These are phyloP conservation scores for Globisporangium middletonii DNA, from an alignment of 352 stramenopile species.

Conservation along the genomic window DNA sequence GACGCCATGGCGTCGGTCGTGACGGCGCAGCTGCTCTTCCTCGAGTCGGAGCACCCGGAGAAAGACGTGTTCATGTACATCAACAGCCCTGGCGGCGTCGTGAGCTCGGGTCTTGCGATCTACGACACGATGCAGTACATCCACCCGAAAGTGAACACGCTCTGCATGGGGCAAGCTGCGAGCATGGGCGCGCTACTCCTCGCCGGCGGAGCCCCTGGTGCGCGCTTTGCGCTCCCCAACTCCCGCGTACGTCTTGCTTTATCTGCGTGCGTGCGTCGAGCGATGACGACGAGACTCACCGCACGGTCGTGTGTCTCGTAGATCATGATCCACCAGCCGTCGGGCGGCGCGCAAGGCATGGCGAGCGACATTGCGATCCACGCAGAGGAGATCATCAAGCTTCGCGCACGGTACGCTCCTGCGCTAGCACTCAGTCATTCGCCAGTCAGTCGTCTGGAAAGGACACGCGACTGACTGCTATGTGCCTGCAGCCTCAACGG, in stretches of 20 bases:
- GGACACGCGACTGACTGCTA: neutral
- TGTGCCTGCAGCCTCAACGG: conserved; percentile 49
- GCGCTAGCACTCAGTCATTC: conserved; percentile 11
- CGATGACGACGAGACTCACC: neutral
- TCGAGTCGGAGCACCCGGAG: conserved; percentile 94
- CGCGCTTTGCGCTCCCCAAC: conserved; percentile 91
- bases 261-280: neutral
- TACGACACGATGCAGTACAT: conserved; percentile 99
- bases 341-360: conserved; percentile 95
- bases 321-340: conserved; percentile 98
- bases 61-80: conserved; percentile 99
- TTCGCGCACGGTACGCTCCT: conserved; percentile 45
- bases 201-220: conserved; percentile 85
- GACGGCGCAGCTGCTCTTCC: conserved; percentile 90
- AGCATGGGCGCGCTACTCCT: conserved; percentile 96
- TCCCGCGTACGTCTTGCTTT: conserved; percentile 62
- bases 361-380: conserved; percentile 98
- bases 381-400: conserved; percentile 97
- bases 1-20: conserved; percentile 81
- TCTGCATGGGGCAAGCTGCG: conserved; percentile 96
- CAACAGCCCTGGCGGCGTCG: conserved; percentile 96
- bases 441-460: neutral
- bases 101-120: conserved; percentile 96
- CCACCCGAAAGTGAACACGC: conserved; percentile 95
- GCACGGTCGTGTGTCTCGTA: conserved; percentile 13